Base-by-base conservation (phyloP, 768 basidiomycete species). In the Russula ochroleuca region DNA sequence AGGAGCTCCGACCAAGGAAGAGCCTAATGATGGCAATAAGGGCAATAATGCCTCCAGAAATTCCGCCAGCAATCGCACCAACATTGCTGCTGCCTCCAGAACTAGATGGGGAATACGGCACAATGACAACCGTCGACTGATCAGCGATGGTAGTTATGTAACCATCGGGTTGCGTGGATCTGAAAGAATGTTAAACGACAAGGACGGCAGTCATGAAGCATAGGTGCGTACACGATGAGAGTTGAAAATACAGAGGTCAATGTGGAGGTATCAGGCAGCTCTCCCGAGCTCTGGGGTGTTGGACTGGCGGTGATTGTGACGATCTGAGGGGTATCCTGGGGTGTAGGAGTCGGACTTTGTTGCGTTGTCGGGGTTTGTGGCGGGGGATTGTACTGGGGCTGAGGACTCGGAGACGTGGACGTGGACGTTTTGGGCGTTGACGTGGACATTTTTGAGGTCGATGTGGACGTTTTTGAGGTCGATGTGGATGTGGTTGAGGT, bases 41-140 rank as follows among this genome's bases (percentile, higher is more conserved):
- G 5, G 31, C 64, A 14, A 41, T 5, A 5, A 28, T 5, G 28
- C 28, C 28, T 28, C 28, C 28, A 28, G 28, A 2, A 28, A 5
- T 5, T 33, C 71, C 71, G 47, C 75, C 75, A 2, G 70, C 71
- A 50, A 76, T 72, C 28, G 75, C 72, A 53, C 69, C 69, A 21
- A 62, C 61, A 31, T 61, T 49, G 33, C 64, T 66, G 19, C 57
- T 49, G 23, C 53, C 25, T 11, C 43, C 52, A 21, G 68, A 54
- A 31, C 55, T 35, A n/a, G 68, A 45, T 4, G 69, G 50, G 3
- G 68, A 67, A 4, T 73, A 71, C 0, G 62, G 57, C 17, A 50
- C 37, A 37, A 73, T 67, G 59, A 28, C 28, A 28, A 28, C 5
- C 5, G 28, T 28, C 28, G 28, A 28, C 28, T 28, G 28, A 5